Base-by-base conservation (phyloP, 352 stramenopile species). In the Phytophthora pluvialis region DNA sequence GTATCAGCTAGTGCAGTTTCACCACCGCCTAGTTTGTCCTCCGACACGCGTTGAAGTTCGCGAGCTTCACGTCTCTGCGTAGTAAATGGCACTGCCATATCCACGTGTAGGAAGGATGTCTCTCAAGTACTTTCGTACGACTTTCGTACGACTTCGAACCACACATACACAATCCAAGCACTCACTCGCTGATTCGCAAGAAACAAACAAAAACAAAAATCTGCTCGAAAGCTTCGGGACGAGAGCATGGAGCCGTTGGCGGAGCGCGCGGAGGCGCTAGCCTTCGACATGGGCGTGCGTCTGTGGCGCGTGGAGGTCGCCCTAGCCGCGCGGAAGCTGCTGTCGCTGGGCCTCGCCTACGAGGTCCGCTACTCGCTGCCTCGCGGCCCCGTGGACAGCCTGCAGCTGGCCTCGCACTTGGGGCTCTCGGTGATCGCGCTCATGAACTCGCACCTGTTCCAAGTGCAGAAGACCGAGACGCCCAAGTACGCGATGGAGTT, bases 311-410 rank as follows among this genome's bases (percentile, higher is more conserved):
- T 82, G 28, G 68, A 83, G 46, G 75, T 84, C 36, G 68, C 77
- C 44, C 67, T 88, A 5, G 61, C 71, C 7, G 62, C 56, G 29
- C 70, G 71, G n/a, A 78, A 84, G 32, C 70, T 91, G n/a, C 58
- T 93, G 40, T 79, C 80, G 25, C 77, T 93, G 5, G 81, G 83
- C 8, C 66, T 73, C 8, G 45, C 72, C 18, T 89, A 81, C 36
- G 80, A 89, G 45, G 78, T 90, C 15, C 78, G 72, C n/a, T 83
- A 81, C 63, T 67, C 61, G 45, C 50, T 90, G 15, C 66, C 73
- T 35, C 57, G 44, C 42, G 28, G 29, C 10, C 48, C 57, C 5
- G n/a, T 72, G 4, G 26, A 29, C 3, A 56, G 57, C 0, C 36
- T 75, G 31, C 32, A 59, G 33, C 49, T 89, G 8, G 10, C 12